Evolutionary conservation across 2,329 filamentous ascomycete genomes (phyloP).

Genomic region (Hymenotorrendiella dingleyae): DNA sequence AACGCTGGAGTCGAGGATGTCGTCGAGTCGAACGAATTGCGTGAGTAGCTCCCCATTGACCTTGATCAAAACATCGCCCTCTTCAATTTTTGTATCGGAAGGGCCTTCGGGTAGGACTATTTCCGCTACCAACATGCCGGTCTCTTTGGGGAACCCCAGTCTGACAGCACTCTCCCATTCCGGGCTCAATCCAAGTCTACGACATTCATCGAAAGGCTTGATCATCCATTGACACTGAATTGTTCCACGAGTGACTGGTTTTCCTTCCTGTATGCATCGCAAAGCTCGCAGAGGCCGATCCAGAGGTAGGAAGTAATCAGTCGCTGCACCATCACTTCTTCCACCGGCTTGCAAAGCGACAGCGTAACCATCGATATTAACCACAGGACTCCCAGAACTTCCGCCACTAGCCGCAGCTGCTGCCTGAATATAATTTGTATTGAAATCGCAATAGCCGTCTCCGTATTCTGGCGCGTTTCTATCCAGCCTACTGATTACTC

Average conservation of each 20-base stretch:
- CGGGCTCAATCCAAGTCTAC: slow-evolving; percentile 75
- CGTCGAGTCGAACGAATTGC: slow-evolving; percentile 86
- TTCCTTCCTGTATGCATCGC: slow-evolving; percentile 72
- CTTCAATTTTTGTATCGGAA: slow-evolving; percentile 78
- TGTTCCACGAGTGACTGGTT: slow-evolving; percentile 80
- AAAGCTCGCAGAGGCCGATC: slow-evolving; percentile 85
- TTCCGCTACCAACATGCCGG: slow-evolving; percentile 94
- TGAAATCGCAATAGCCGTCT: slow-evolving; percentile 98
- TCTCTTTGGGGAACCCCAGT: slow-evolving; percentile 81
- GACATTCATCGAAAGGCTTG: slow-evolving; percentile 96
- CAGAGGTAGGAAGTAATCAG: slow-evolving; percentile 93
- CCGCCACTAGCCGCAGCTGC: slow-evolving; percentile 94
- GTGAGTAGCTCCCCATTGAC: slow-evolving; percentile 91
- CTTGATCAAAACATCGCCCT: slow-evolving; percentile 89
- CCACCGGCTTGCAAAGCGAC: slow-evolving; percentile 93
- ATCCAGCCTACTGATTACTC: slow-evolving; percentile 92
- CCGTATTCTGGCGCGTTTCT: slow-evolving; percentile 97
- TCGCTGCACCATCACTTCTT: slow-evolving; percentile 88
- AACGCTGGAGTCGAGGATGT: slow-evolving; percentile 84
- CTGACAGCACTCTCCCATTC: slow-evolving; percentile 84
- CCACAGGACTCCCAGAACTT: slow-evolving; percentile 96
- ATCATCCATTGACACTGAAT: slow-evolving; percentile 97
- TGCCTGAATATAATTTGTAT: slow-evolving; percentile 91
- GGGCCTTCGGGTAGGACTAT: slow-evolving; percentile 90
- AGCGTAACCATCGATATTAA: slow-evolving; percentile 88